phyloP scores from a whole-genome alignment of 768 basidiomycete species.

The Lactarius trivialis region DNA sequence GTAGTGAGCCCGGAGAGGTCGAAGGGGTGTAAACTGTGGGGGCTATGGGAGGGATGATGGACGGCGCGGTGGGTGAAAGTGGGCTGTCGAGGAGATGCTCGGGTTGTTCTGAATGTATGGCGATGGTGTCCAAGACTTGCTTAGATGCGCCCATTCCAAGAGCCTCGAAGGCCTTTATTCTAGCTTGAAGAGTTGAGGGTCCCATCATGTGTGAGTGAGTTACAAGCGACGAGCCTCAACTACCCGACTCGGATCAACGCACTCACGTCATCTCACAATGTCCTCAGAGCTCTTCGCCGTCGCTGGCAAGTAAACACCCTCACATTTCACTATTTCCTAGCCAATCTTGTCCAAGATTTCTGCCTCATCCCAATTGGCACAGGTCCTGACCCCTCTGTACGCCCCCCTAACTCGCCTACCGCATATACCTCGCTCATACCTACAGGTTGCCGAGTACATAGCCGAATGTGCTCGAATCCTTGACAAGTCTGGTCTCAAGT shows the following conservation, averaged over 20 bases:
- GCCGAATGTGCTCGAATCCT: constrained; percentile 81
- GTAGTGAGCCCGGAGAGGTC: constrained; percentile 12
- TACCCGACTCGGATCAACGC: neutral
- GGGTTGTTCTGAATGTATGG: constrained; percentile 12
- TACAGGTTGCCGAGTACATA: constrained; percentile 68
- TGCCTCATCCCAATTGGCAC: constrained; percentile 87
- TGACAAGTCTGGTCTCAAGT: constrained; percentile 74
- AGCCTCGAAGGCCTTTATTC: constrained; percentile 23
- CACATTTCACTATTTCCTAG: constrained; percentile 3
- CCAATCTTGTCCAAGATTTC: constrained; percentile 52
- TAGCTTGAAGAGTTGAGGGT: constrained; percentile 20
- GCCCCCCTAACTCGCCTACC: constrained; percentile 17
- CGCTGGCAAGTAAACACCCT: constrained; percentile 44
- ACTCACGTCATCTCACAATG: neutral
- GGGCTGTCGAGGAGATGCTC: constrained; percentile 21
- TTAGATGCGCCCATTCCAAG: constrained; percentile 15
- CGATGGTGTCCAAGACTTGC: constrained; percentile 14
- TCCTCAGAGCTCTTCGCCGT: constrained; percentile 61
- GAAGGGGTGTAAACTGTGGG: constrained; percentile 15
- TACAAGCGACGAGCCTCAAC: neutral
- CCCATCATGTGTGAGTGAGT: constrained; percentile 8
- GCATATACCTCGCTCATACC: neutral
- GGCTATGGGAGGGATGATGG: constrained; percentile 19
- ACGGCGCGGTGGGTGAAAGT: constrained; percentile 9
- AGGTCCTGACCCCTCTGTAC: constrained; percentile 54